Base-by-base conservation (phyloP, 805 yeast genomes). In the Pichia paraexigua region DNA sequence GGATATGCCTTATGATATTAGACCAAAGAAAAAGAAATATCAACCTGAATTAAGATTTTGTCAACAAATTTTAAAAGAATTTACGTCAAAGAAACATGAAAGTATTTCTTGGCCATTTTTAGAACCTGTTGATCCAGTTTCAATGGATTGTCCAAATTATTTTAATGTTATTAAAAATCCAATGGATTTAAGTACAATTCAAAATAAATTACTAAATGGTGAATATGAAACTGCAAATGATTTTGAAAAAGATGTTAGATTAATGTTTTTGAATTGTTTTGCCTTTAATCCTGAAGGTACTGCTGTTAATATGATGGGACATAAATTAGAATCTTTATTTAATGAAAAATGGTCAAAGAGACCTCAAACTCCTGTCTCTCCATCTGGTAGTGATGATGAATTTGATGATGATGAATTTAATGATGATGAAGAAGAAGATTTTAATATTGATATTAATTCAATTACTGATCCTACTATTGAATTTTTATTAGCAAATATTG, bases 241-340 rank as follows among this genome's bases (percentile, higher is more conserved):
- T 56, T 90, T 92, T 64, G 96, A 85, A 64, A 70, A 69, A 43
- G 99, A 94, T 64, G 79, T 92, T 39, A 76, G 88, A 52, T 76
- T 90, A 54, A 87, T 94, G 53, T 91, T 94, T 71, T 74, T 78
- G 56, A 92, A 94, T 70, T 92, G 98, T 71, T 94, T 88, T 66
- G 74, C 77, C 17, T 94, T 92, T 72, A 94, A 94, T 68, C 98
- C 99, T 2, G 96, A 87, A 60, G 96, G 97, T n/a, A 83, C 96
- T 6, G 95, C 95, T 46, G 99, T 94, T 39, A 89, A 91, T 67
- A 78, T 80, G 77, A 86, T 94, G 95, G 99, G 98, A 20, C 96
- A 88, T 66, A 78, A 90, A 60, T 73, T 94, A 51, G 97, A 94
- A 68, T 83, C 83, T 27, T 78, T 87, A 3, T 94, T 92, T 63